phyloP scores from a whole-genome alignment of 768 basidiomycete genomes.

The Podaxis sp. region DNA sequence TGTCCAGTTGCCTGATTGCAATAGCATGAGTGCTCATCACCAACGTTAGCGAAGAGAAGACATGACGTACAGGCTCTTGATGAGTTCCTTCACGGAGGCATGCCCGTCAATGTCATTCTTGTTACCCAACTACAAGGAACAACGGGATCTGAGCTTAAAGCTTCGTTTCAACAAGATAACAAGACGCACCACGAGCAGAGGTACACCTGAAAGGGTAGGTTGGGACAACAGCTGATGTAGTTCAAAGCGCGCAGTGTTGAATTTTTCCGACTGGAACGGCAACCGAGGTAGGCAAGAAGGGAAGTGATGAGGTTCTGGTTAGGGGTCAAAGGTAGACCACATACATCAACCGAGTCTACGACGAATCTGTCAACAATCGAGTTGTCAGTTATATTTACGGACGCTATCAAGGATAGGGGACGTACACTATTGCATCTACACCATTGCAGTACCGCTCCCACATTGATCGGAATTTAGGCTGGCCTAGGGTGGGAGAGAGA shows the following conservation, averaged over 20 bases:
- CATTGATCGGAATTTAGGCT: conserved; percentile 93
- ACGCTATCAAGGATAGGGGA: conserved; percentile 1
- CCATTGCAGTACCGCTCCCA: conserved; percentile 95
- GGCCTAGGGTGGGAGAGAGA: conserved; percentile 48
- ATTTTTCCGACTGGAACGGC: conserved; percentile 63
- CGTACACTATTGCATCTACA: conserved; percentile 89
- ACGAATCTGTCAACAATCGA: conserved; percentile 65
- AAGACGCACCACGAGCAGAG: conserved; percentile 74
- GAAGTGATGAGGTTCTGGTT: neutral
- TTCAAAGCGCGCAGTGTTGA: conserved; percentile 82
- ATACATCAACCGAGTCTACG: conserved; percentile 87
- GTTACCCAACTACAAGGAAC: conserved; percentile 69
- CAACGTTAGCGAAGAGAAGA: neutral
- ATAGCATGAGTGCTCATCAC: neutral
- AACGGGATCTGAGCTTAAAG: neutral
- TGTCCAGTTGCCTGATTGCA: conserved; percentile 64
- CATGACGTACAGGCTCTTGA: conserved; percentile 63
- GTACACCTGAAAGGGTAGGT: conserved; percentile 65
- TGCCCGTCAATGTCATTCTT: conserved; percentile 87
- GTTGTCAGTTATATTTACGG: neutral
- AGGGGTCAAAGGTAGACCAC: conserved; percentile 26
- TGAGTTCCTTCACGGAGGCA: conserved; percentile 80
- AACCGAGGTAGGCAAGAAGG: neutral
- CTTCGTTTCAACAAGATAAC: neutral
- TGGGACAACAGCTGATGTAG: conserved; percentile 77